Percentiles rank a stretch among this genome's conserved stretches.
Evolutionary conservation across 176 grass and related monocot species (phyloP).

Genomic region (Cymbopogon citratus): DNA sequence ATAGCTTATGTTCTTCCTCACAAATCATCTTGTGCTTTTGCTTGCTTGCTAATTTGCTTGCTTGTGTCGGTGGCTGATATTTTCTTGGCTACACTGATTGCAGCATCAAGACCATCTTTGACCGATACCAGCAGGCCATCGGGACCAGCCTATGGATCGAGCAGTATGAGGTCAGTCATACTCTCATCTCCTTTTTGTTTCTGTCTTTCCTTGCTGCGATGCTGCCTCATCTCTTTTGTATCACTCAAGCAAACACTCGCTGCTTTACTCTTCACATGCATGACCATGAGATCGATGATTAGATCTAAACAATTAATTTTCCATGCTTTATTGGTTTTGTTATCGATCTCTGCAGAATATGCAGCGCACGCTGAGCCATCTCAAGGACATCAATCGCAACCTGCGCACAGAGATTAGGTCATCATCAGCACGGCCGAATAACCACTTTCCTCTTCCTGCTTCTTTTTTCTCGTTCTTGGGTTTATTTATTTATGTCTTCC

Average conservation of each 20-base stretch:
- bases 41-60: not conserved
- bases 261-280: not conserved
- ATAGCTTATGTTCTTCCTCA: too few species aligned
- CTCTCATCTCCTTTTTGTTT: not conserved
- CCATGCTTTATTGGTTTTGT: not conserved
- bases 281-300: not conserved
- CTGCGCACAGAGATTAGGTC: conserved; percentile 90
- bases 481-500: not conserved
- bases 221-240: not conserved
- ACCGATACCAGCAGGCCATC: conserved; percentile 77
- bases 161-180: conserved; percentile 69
- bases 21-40: not conserved
- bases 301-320: not conserved
- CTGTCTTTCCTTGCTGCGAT: not conserved
- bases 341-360: conserved; percentile 50
- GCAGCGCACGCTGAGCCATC: conserved; percentile 82
- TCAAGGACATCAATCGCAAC: conserved; percentile 89
- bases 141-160: conserved; percentile 72
- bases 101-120: conserved; percentile 82
- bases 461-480: not conserved
- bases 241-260: not conserved
- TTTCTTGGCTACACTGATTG: not conserved
- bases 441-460: not conserved
- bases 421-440: not conserved
- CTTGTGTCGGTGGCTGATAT: not conserved